A percentile compares a stretch with the other conserved stretches of the same genome.
Evolutionary conservation across 192 early-diverging fungal species (phyloP).

Genomic region (Gryganskiella cystojenkinii): DNA sequence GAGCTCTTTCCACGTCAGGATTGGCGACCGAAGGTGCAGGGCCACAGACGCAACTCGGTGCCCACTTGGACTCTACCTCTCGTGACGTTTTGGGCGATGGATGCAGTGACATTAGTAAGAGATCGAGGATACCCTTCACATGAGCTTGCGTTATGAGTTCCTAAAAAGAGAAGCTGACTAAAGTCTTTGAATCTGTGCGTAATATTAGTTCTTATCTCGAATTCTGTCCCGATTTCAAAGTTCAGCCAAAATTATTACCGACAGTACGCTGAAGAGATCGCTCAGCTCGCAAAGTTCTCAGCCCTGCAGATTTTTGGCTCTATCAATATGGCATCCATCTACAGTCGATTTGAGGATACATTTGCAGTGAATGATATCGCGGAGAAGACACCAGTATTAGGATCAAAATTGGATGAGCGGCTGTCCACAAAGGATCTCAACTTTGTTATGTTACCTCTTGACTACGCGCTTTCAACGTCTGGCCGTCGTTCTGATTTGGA

Average conservation of each 20-base stretch:
- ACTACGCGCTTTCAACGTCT: constrained; percentile 2
- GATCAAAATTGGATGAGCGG: constrained; percentile 7
- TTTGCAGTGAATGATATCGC: constrained; percentile 5
- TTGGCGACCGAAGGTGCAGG: not conserved
- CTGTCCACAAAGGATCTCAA: constrained; percentile 20
- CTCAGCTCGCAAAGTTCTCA: constrained; percentile 41
- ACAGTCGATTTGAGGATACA: constrained; percentile 21
- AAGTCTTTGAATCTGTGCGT: not conserved
- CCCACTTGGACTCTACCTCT: not conserved
- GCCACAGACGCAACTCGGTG: not conserved
- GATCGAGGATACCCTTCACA: too few relatives aligned
- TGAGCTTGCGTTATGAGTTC: not conserved
- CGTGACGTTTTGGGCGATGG: constrained; percentile 43
- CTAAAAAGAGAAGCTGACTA: not conserved
- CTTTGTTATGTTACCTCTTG: constrained; percentile 33
- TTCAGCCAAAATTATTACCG: constrained; percentile 34
- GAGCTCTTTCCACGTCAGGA: constrained; percentile 23
- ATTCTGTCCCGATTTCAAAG: constrained; percentile 44
- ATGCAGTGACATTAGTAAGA: constrained; percentile 48
- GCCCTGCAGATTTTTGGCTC: constrained; percentile 45
- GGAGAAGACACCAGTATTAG: not conserved
- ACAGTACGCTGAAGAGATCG: constrained; percentile 43
- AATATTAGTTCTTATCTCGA: constrained; percentile 27
- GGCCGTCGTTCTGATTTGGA: too few relatives aligned
- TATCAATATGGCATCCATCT: constrained; percentile 34